Evolutionary conservation across 2,329 filamentous ascomycete genomes (phyloP).

Genomic region (Cordyceps fumosorosea): DNA sequence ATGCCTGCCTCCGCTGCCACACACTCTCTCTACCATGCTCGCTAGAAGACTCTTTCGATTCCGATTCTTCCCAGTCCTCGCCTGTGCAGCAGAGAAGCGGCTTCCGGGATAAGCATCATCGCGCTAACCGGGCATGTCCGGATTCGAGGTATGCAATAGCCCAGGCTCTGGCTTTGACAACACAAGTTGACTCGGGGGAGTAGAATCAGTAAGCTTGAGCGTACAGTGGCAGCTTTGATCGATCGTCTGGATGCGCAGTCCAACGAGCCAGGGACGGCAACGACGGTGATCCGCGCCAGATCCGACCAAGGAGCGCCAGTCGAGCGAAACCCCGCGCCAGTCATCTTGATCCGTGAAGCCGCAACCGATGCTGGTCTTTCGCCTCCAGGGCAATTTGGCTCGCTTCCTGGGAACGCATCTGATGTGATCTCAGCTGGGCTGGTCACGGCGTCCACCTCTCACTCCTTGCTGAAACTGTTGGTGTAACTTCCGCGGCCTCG

Average conservation of each 20-base stretch:
- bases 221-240: background rate
- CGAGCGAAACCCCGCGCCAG: constrained; percentile 18
- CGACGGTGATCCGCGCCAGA: background rate
- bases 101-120: background rate
- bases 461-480: constrained; percentile 19
- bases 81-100: background rate
- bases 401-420: background rate
- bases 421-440: constrained; percentile 21
- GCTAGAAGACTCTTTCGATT: constrained; percentile 1
- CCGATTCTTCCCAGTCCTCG: background rate
- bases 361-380: constrained; percentile 20
- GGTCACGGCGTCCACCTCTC: constrained; percentile 15
- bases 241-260: background rate
- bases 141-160: background rate
- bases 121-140: background rate
- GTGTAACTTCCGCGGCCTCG: background rate
- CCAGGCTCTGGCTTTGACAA: no score
- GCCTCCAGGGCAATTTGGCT: constrained; percentile 13
- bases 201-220: background rate
- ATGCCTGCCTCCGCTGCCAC: constrained; percentile 20
- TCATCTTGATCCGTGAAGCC: constrained; percentile 23
- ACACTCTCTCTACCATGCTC: constrained; percentile 21
- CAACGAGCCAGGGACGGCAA: no score
- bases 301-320: background rate
- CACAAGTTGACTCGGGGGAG: background rate